Evolutionary conservation across 2,329 filamentous ascomycete genomes (phyloP).

Genomic region (Lachnellula cervina): DNA sequence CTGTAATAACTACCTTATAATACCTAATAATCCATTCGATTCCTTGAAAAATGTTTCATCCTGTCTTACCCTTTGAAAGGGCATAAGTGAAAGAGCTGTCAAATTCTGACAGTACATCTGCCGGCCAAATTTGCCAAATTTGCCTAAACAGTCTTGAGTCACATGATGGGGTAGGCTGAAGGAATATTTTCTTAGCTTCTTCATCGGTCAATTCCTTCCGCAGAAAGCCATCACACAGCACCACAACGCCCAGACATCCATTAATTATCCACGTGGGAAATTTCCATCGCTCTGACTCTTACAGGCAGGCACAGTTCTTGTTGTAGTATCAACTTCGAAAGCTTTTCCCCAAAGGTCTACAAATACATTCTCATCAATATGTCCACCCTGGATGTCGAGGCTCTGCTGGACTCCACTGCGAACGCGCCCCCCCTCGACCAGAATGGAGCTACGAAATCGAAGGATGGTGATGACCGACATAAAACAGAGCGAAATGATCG

Average conservation of each 20-base stretch:
- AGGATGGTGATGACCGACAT: conserved; percentile 54
- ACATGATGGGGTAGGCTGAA: background rate
- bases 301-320: background rate
- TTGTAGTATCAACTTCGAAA: background rate
- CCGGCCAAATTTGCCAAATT: too few relatives aligned
- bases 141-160: background rate
- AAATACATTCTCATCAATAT: conserved; percentile 38
- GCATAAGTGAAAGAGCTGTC: background rate
- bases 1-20: conserved; percentile 10
- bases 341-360: background rate
- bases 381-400: conserved; percentile 79
- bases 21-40: conserved; percentile 15
- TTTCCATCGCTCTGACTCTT: background rate
- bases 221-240: background rate
- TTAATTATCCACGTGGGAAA: background rate
- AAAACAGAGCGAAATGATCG: conserved; percentile 49
- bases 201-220: background rate
- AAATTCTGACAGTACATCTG: too few relatives aligned
- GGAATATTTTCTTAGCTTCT: background rate
- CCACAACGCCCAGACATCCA: background rate
- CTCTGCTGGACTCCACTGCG: conserved; percentile 80
- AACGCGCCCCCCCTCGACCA: conserved; percentile 48
- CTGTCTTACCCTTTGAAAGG: background rate
- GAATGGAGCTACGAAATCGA: conserved; percentile 38
- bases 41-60: background rate